A percentile compares a stretch with the other conserved stretches of the same genome.
Evolutionary conservation across 495 filamentous ascomycete species (phyloP).

Genomic region (Penicillium canescens): DNA sequence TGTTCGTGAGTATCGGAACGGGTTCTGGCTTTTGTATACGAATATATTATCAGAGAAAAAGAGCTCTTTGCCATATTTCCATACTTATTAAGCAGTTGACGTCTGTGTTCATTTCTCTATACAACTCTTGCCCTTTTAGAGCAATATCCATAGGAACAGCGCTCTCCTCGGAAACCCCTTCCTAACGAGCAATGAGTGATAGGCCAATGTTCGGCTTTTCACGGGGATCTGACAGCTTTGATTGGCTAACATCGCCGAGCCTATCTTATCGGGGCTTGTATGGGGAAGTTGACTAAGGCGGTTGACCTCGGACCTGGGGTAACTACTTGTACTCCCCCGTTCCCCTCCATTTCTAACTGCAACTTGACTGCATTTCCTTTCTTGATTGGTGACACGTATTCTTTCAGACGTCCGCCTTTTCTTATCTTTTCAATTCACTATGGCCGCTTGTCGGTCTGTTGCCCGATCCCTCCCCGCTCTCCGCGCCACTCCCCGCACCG

Average conservation of each 20-base stretch:
- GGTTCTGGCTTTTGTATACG: too few relatives aligned
- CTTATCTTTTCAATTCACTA: conserved; percentile 19
- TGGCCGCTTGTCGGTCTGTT: conserved; percentile 49
- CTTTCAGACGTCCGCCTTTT: not conserved
- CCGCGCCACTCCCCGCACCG: conserved; percentile 46
- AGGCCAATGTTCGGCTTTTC: too few relatives aligned
- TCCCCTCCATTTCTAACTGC: conserved; percentile 1
- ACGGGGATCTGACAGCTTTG: not conserved
- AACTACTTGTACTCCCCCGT: conserved; percentile 14
- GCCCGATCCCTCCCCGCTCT: conserved; percentile 46
- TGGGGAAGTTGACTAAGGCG: conserved; percentile 20
- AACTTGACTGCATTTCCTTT: conserved; percentile 1
- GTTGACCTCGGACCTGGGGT: conserved; percentile 32
- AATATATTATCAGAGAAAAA: too few relatives aligned
- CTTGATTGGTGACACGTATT: not conserved
- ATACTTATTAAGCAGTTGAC: too few relatives aligned
- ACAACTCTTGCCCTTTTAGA: too few relatives aligned
- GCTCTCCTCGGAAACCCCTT: too few relatives aligned
- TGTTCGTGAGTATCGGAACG: too few relatives aligned
- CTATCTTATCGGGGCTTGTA: conserved; percentile 22
- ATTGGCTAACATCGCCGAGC: conserved; percentile 23
- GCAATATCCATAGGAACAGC: too few relatives aligned
- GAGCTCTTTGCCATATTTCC: too few relatives aligned
- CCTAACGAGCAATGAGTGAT: too few relatives aligned
- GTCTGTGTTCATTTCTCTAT: too few relatives aligned